Percentiles rank a stretch among this genome's conserved stretches.
phyloP scores from a whole-genome alignment of 345 rosid genomes.

The Citrus maxima region DNA sequence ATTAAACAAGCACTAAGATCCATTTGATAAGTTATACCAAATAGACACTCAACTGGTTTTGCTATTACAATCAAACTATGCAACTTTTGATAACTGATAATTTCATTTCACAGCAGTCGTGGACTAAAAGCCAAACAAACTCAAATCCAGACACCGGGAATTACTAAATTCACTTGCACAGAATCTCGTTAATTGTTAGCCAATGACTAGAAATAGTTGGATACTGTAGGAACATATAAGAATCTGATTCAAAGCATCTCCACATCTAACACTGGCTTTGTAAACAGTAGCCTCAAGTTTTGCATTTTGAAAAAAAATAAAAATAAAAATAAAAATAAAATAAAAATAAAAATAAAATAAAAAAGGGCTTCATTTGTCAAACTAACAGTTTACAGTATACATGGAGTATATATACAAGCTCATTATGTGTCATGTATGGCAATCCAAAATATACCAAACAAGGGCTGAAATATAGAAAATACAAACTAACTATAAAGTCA shows the following conservation, averaged over 20 bases:
- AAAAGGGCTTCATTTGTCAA: background rate
- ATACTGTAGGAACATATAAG: background rate
- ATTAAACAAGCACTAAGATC: too few species aligned
- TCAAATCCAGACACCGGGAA: background rate
- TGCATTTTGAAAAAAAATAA: too few species aligned
- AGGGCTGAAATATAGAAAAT: background rate
- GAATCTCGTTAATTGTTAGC: background rate
- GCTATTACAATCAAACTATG: too few species aligned
- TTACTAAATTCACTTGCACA: too few species aligned
- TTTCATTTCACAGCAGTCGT: too few species aligned
- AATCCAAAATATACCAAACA: conserved; percentile 6
- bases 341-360: too few species aligned
- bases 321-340: background rate
- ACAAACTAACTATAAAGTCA: conserved; percentile 27
- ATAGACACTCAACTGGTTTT: too few species aligned
- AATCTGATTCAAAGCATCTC: background rate
- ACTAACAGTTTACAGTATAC: background rate
- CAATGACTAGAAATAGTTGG: background rate
- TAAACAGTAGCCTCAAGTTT: too few species aligned
- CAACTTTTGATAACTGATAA: too few species aligned
- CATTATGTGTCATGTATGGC: background rate
- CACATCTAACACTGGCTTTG: too few species aligned
- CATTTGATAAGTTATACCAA: too few species aligned
- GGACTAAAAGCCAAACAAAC: too few species aligned
- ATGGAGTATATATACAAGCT: conserved; percentile 17